A percentile compares a stretch with the other conserved stretches of the same genome.
Conservation (phyloP, 1,284 basidiomycete species). For the Sanghuangporus weigelae region DNA sequence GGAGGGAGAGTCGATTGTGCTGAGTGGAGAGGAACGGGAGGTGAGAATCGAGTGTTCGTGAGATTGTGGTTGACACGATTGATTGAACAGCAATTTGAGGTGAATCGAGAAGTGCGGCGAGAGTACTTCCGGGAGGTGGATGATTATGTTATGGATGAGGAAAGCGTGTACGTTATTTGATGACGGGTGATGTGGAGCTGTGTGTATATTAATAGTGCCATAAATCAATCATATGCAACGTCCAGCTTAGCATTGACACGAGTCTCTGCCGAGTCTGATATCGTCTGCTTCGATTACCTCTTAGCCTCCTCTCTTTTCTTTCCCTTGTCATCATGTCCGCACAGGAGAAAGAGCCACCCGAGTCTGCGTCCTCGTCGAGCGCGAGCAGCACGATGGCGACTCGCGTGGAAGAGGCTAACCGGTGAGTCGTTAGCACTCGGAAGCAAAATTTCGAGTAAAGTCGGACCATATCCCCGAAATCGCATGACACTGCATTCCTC, state of each 20-base stretch:
- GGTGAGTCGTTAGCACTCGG: not conserved
- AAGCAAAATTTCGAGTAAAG: too few species aligned
- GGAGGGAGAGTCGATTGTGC: constrained; percentile 9
- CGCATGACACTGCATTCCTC: not conserved
- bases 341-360: not conserved
- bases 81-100: constrained; percentile 3
- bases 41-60: not conserved
- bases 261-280: too few species aligned
- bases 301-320: not conserved
- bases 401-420: not conserved
- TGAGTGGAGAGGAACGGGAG: constrained; percentile 11
- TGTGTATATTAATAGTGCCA: not conserved
- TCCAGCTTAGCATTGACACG: not conserved
- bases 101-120: not conserved
- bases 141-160: constrained; percentile 9
- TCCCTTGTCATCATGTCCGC: not conserved
- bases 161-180: constrained; percentile 13
- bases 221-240: not conserved
- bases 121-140: constrained; percentile 14
- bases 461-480: too few species aligned
- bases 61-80: not conserved
- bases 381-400: not conserved
- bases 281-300: not conserved
- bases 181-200: not conserved
- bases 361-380: not conserved